phyloP scores from a whole-genome alignment of 352 stramenopile genomes.

The Pythium oligandrum region DNA sequence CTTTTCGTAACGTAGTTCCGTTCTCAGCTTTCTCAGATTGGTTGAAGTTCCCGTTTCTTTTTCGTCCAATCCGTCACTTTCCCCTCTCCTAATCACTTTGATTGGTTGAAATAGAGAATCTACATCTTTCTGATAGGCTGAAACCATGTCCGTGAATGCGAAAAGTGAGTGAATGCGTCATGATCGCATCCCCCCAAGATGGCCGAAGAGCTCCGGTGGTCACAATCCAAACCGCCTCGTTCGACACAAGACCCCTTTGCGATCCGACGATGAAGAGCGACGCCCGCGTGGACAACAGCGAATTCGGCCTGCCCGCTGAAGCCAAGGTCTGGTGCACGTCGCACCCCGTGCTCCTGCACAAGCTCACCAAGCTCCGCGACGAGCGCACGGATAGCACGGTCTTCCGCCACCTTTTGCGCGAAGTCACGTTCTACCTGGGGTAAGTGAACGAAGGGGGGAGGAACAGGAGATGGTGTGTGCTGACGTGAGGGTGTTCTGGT shows the following conservation, averaged over 20 bases:
- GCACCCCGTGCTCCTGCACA: constrained; percentile 93
- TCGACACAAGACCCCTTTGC: neutral
- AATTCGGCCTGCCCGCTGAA: constrained; percentile 51
- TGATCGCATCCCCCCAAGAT: constrained; percentile 15
- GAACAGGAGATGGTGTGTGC: neutral
- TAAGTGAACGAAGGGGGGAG: constrained; percentile 39
- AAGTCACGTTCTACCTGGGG: constrained; percentile 98
- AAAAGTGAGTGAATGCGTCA: constrained; percentile 12
- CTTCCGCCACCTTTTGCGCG: constrained; percentile 94
- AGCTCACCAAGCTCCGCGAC: constrained; percentile 96
- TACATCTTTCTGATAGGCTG: too few species aligned
- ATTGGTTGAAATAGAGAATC: constrained; percentile 12
- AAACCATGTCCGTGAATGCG: too few species aligned
- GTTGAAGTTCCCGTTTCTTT: constrained; percentile 16
- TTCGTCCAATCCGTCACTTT: constrained; percentile 14
- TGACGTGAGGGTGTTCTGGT: neutral
- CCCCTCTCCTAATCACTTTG: neutral
- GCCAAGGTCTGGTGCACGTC: constrained; percentile 82
- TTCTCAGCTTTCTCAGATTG: constrained; percentile 1
- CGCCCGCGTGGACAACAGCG: constrained; percentile 57
- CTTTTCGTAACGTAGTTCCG: constrained; percentile 7
- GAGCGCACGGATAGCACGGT: constrained; percentile 89
- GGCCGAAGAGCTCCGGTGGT: constrained; percentile 3
- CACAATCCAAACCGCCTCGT: neutral
- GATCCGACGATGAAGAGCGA: constrained; percentile 46